phyloP scores from a whole-genome alignment of 768 basidiomycete species.

The Zangia roseola region DNA sequence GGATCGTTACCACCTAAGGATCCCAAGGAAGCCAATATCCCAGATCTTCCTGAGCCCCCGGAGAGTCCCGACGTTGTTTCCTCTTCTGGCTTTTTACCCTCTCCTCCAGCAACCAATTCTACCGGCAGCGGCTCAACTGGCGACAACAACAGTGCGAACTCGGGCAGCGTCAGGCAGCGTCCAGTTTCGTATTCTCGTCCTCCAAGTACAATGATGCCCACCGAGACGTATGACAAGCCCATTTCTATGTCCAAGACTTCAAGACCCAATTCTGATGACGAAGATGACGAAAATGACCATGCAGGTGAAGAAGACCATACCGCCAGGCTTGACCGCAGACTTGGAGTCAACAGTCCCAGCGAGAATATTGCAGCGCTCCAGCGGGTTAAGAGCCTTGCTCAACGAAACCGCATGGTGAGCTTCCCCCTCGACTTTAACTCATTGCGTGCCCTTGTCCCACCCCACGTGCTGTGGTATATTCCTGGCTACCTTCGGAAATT shows the following conservation, averaged over 20 bases:
- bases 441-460: slow-evolving; percentile 28
- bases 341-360: slow-evolving; percentile 39
- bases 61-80: slow-evolving; percentile 54
- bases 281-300: slow-evolving; percentile 49
- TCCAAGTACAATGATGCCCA: slow-evolving; percentile 37
- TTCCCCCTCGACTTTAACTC: slow-evolving; percentile 18
- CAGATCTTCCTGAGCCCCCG: slow-evolving; percentile 70
- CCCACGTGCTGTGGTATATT: slow-evolving; percentile 32
- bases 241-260: slow-evolving; percentile 27
- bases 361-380: slow-evolving; percentile 62
- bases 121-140: slow-evolving; percentile 79
- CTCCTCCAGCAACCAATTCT: slow-evolving; percentile 83
- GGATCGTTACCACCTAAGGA: slow-evolving; percentile 44
- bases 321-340: slow-evolving; percentile 45
- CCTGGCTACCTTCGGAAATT: slow-evolving; percentile 10
- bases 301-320: slow-evolving; percentile 64
- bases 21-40: slow-evolving; percentile 41
- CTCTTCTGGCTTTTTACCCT: slow-evolving; percentile 64
- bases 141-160: slow-evolving; percentile 47
- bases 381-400: slow-evolving; percentile 66
- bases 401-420: slow-evolving; percentile 72
- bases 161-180: slow-evolving; percentile 40
- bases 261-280: slow-evolving; percentile 40
- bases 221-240: slow-evolving; percentile 38
- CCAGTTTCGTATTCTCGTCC: slow-evolving; percentile 28